Evolutionary conservation across 2,329 filamentous ascomycete species (phyloP).

Genomic region (Rhinocladiella mackenziei): DNA sequence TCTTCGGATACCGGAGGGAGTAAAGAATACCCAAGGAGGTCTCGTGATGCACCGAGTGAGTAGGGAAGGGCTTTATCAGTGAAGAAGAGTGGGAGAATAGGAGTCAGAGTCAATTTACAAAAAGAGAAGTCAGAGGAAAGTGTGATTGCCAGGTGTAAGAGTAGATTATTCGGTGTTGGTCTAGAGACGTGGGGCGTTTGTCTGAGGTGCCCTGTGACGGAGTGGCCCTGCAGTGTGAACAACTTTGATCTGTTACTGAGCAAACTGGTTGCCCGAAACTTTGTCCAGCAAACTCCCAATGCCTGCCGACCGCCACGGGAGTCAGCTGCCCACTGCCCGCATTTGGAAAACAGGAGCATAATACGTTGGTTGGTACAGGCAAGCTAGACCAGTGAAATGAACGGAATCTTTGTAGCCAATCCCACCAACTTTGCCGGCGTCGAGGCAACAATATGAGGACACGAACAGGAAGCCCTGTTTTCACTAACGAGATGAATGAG

Average conservation of each 20-base stretch:
- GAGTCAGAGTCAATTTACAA: neutral
- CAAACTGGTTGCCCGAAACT: neutral
- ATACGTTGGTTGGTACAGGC: neutral
- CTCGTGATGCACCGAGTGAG: neutral
- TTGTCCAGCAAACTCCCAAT: neutral
- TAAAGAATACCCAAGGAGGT: neutral
- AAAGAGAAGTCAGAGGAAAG: neutral
- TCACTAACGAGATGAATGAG: too few species aligned
- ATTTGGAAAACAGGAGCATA: neutral
- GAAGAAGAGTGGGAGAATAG: neutral
- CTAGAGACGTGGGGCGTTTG: neutral
- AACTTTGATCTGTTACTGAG: neutral
- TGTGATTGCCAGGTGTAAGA: neutral
- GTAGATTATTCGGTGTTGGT: slow-evolving; percentile 2
- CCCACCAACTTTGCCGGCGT: too few species aligned
- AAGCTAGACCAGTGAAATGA: neutral
- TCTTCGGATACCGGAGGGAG: neutral
- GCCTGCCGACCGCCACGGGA: neutral
- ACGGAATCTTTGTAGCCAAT: neutral
- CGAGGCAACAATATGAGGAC: neutral
- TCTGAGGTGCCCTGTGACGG: too few species aligned
- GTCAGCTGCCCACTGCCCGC: slow-evolving; percentile 3
- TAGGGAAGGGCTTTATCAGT: neutral
- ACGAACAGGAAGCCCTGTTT: too few species aligned
- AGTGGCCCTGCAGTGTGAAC: too few species aligned